Conservation (phyloP, 1,284 basidiomycete genomes). For the Moesziomyces sp. region DNA sequence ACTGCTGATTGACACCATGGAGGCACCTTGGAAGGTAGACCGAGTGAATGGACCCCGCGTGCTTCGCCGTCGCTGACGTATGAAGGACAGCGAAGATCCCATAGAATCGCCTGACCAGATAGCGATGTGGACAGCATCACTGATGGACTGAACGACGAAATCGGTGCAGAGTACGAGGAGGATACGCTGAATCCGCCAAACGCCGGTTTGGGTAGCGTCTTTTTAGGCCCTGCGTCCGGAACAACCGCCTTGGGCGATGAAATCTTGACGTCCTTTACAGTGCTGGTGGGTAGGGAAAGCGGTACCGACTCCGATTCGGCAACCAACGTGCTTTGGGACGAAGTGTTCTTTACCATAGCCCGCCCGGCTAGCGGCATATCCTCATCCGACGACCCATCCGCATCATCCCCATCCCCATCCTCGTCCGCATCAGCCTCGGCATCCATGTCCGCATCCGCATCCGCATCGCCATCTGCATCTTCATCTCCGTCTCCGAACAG, state of each 20-base stretch:
- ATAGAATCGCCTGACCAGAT: constrained; percentile 90
- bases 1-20: constrained; percentile 82
- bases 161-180: constrained; percentile 60
- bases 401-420: constrained; percentile 65
- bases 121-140: constrained; percentile 88
- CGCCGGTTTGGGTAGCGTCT: constrained; percentile 55
- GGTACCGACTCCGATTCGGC: constrained; percentile 1
- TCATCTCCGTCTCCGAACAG: constrained; percentile 48
- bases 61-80: constrained; percentile 68
- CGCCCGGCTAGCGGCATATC: constrained; percentile 47
- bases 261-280: too few relatives aligned
- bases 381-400: constrained; percentile 58
- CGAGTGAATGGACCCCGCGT: constrained; percentile 80
- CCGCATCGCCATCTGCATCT: constrained; percentile 31
- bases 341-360: constrained; percentile 28
- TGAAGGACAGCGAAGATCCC: constrained; percentile 81
- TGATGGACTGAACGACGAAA: constrained; percentile 77
- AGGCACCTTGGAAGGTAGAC: constrained; percentile 87
- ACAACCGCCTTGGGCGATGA: neutral
- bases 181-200: constrained; percentile 58
- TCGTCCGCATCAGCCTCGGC: constrained; percentile 40
- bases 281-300: too few relatives aligned
- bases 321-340: constrained; percentile 14
- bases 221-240: constrained; percentile 9
- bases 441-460: constrained; percentile 41